Evolutionary conservation across 305 asterid genomes (phyloP).

Genomic region (Caryopteris hybrid): DNA sequence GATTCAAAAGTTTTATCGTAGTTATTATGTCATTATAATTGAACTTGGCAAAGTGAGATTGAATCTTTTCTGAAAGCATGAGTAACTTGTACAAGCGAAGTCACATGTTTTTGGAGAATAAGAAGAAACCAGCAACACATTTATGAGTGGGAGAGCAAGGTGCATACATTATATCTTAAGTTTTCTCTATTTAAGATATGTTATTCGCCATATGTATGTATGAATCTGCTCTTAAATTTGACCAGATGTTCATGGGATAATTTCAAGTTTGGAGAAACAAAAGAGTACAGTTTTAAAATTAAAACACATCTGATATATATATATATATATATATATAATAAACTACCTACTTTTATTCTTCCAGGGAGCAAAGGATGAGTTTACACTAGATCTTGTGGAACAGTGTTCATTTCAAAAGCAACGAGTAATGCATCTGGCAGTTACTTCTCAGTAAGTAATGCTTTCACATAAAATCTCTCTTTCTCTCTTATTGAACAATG

Average conservation of each 20-base stretch:
- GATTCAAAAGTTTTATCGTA: not conserved
- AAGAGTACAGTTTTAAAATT: not conserved
- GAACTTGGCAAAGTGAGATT: not conserved
- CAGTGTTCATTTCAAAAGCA: conserved; percentile 97
- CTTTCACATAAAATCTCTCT: not conserved
- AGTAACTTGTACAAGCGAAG: not conserved
- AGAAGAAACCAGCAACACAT: not conserved
- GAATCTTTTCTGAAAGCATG: not conserved
- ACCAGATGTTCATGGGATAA: not conserved
- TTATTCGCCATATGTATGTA: not conserved
- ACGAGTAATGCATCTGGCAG: conserved; percentile 90
- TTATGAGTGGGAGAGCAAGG: not conserved
- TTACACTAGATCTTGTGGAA: conserved; percentile 97
- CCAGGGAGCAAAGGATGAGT: conserved; percentile 94
- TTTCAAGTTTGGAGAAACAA: not conserved
- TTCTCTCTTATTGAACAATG: not conserved
- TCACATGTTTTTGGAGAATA: not conserved
- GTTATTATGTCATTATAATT: not conserved
- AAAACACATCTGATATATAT: not conserved
- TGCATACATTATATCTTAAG: not conserved
- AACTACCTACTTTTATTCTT: not conserved
- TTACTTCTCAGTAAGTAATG: conserved; percentile 70
- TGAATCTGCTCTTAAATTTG: not conserved
- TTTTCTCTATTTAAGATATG: not conserved
- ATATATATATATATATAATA: no score